These are phyloP conservation scores for Batkoa obscura DNA, from an alignment of 371 early-diverging fungal species.

Conservation along the genomic window DNA sequence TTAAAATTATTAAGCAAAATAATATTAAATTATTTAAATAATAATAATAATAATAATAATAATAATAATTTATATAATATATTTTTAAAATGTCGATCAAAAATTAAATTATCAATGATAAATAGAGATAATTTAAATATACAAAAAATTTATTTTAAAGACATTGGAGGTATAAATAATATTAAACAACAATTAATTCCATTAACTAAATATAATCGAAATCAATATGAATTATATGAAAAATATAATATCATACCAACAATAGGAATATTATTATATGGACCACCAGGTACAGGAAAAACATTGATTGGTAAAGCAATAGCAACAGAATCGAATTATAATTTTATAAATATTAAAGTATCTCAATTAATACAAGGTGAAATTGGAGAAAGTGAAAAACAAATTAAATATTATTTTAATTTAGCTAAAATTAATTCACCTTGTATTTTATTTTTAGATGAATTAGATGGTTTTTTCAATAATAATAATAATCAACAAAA, in stretches of 20 bases:
- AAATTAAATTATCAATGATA: too few relatives aligned
- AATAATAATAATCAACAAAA: constrained; percentile 13
- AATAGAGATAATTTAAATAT: too few relatives aligned
- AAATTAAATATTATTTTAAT: constrained; percentile 71
- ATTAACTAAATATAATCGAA: constrained; percentile 68
- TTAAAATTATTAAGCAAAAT: too few relatives aligned
- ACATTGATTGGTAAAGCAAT: constrained; percentile 78
- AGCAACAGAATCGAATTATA: constrained; percentile 78
- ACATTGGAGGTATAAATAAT: constrained; percentile 93
- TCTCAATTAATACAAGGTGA: constrained; percentile 86
- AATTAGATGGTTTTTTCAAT: constrained; percentile 82
- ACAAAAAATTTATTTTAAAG: constrained; percentile 72
- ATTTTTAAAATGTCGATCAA: too few relatives aligned
- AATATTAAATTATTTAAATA: too few relatives aligned
- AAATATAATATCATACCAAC: constrained; percentile 54
- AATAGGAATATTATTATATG: constrained; percentile 54
- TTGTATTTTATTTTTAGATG: constrained; percentile 96
- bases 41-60: too few relatives aligned
- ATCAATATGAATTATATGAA: constrained; percentile 68
- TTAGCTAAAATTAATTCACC: constrained; percentile 78
- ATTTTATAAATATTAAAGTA: constrained; percentile 84
- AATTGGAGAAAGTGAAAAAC: constrained; percentile 85
- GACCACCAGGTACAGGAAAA: constrained; percentile 89
- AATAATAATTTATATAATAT: too few relatives aligned
- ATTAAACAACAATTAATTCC: constrained; percentile 96